Percentiles rank a stretch among this genome's conserved stretches.
These are phyloP conservation scores for Fraxinus latifolia DNA, from an alignment of 305 asterid species.

Conservation along the genomic window DNA sequence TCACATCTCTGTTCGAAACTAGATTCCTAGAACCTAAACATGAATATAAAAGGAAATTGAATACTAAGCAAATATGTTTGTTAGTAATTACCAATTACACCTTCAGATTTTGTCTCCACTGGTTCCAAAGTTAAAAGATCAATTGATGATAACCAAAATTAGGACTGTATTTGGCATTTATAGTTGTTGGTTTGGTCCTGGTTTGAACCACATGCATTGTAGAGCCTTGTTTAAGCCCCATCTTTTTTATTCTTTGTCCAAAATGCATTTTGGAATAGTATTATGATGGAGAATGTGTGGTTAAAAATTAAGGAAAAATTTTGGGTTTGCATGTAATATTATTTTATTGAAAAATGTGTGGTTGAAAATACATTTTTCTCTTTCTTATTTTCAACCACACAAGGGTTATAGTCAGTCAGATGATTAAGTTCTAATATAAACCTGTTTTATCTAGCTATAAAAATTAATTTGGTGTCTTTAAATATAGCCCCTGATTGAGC, in stretches of 20 bases:
- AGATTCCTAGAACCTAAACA: not conserved
- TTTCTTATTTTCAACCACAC: too few species aligned
- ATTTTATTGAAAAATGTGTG: too few species aligned
- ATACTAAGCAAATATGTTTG: not conserved
- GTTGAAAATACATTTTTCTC: too few species aligned
- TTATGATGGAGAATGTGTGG: too few species aligned
- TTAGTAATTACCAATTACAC: not conserved
- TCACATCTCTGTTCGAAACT: not conserved
- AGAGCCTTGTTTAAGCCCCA: too few species aligned
- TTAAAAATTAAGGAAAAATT: too few species aligned
- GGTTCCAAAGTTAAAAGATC: not conserved
- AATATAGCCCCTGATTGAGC: not conserved
- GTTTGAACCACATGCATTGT: not conserved
- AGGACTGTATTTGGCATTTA: not conserved
- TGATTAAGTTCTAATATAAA: not conserved
- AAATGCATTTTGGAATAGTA: too few species aligned
- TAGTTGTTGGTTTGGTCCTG: not conserved
- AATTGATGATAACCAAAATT: not conserved
- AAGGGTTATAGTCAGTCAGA: not conserved
- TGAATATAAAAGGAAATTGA: not conserved
- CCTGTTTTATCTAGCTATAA: not conserved
- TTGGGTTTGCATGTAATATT: too few species aligned
- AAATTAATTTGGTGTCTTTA: not conserved
- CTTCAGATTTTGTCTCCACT: not conserved
- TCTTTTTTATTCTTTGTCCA: too few species aligned